Base-by-base conservation (phyloP, 495 filamentous ascomycete genomes). In the Astrocystis sublimbata region DNA sequence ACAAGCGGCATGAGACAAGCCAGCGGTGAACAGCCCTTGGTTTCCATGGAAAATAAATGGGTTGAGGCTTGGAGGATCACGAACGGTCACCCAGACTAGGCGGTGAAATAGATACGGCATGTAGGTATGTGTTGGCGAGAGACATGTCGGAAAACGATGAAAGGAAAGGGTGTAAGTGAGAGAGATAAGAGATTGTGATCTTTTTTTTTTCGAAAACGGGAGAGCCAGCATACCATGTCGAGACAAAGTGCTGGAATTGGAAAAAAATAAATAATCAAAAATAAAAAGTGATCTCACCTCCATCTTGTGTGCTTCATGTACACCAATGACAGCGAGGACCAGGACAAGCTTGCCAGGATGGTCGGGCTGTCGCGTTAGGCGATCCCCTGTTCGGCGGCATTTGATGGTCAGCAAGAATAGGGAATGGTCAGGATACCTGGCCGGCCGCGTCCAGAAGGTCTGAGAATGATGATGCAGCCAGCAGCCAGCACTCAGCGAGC, bases 381-480 rank as follows among this genome's bases (percentile, higher is more conserved):
- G 33, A 19, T 58, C 53, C 61, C 52, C 52, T 58, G 52, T 42
- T 35, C 33, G 31, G 51, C 43, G 61, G 61, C 61, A 63, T 63
- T 28, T 26, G 50, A 47, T 50, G 52, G 53, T 58, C 53, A 47
- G 45, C 7, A 15, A 23, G 40, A n/a, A n/a, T n/a, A n/a, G n/a
- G n/a, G n/a, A n/a, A 47, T 57, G 52, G 53, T 58, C 53, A 58
- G 53, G 61, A 63, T 57, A 28, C 52, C 61, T 21, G 52, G 42
- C 53, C 53, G 61, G 15, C 53, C n/a, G n/a, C n/a, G n/a, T 33
- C 55, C 50, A 42, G 24, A 45, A n/a, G 47, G 61, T 51, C 47
- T 51, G 59, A 62, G 61, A 67, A 63, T 43, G 58, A 62, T 61
- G 36, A 53, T 49, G 63, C 54, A 62, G 61, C 58, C n/a, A n/a